Percentiles rank a stretch among this genome's conserved stretches.
Evolutionary conservation across 2,329 filamentous ascomycete species (phyloP).

Genomic region (Clarireedia sp.): DNA sequence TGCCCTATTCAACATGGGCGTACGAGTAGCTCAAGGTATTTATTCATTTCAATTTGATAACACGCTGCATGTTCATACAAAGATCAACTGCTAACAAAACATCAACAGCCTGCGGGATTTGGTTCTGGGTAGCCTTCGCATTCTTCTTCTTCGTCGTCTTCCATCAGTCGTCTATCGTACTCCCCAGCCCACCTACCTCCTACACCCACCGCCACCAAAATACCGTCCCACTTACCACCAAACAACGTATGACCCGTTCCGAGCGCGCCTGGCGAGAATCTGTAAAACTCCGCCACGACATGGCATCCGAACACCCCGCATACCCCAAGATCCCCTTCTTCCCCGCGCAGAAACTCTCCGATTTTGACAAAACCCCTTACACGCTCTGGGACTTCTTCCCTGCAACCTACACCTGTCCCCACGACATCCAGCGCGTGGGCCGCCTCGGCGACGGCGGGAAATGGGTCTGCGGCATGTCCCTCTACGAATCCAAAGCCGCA

Average conservation of each 20-base stretch:
- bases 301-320: constrained; percentile 16
- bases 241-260: constrained; percentile 21
- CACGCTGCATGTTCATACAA: neutral
- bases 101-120: constrained; percentile 20
- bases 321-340: constrained; percentile 22
- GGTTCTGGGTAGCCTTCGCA: constrained; percentile 24
- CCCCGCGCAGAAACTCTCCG: constrained; percentile 17
- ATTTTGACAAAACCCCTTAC: constrained; percentile 27
- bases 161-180: constrained; percentile 14
- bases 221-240: constrained; percentile 12
- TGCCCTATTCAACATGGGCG: constrained; percentile 17
- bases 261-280: constrained; percentile 19
- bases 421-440: constrained; percentile 34
- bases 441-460: constrained; percentile 36
- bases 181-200: neutral
- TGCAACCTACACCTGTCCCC: constrained; percentile 34
- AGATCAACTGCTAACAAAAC: neutral
- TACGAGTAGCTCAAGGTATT: constrained; percentile 20
- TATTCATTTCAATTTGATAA: neutral
- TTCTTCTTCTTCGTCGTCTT: constrained; percentile 22
- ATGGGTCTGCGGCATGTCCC: constrained; percentile 36
- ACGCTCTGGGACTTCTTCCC: constrained; percentile 36
- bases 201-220: neutral
- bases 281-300: constrained; percentile 21
- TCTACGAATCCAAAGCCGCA: constrained; percentile 26